Conservation (phyloP, 1,139 yeast genomes). For the Saccharomyces pastorianus region DNA sequence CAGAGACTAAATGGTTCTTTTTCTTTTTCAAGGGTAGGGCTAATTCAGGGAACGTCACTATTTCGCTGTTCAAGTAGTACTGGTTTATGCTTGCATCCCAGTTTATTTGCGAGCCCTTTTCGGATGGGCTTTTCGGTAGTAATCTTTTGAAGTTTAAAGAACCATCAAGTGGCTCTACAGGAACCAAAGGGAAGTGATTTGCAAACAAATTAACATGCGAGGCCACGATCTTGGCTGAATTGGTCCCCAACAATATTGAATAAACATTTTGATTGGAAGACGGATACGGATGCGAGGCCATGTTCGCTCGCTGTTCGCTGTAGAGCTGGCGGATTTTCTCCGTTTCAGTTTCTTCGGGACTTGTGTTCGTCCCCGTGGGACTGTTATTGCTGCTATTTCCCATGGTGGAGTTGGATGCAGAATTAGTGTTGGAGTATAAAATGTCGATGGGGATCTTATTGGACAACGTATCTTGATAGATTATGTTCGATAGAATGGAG, state of each 20-base stretch:
- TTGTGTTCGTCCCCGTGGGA: background rate
- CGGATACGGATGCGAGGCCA: slow-evolving; percentile 17
- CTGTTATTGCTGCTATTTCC: background rate
- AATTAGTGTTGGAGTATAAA: slow-evolving; percentile 15
- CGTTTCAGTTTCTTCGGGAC: slow-evolving; percentile 4
- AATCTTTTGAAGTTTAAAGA: slow-evolving; percentile 20
- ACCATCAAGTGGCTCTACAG: slow-evolving; percentile 13
- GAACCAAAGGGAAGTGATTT: slow-evolving; percentile 26
- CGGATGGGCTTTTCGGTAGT: slow-evolving; percentile 12
- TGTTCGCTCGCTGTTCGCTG: slow-evolving; percentile 6
- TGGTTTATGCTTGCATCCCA: slow-evolving; percentile 21
- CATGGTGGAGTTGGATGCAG: slow-evolving; percentile 4
- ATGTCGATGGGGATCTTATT: slow-evolving; percentile 23
- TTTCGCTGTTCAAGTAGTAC: slow-evolving; percentile 22
- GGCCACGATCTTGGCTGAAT: slow-evolving; percentile 18
- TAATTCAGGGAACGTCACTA: slow-evolving; percentile 24
- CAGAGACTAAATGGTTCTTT: slow-evolving; percentile 14
- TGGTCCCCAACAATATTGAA: slow-evolving; percentile 23
- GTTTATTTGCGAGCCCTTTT: slow-evolving; percentile 8
- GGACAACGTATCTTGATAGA: slow-evolving; percentile 41
- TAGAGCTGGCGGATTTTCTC: background rate
- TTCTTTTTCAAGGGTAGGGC: background rate
- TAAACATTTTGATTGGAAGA: slow-evolving; percentile 19
- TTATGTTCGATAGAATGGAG: slow-evolving; percentile 64
- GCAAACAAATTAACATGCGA: slow-evolving; percentile 22